Percentiles rank a stretch among this genome's conserved stretches.
These are phyloP conservation scores for Penicillium hesseltinei DNA, from an alignment of 2,329 filamentous ascomycete genomes.

Conservation along the genomic window DNA sequence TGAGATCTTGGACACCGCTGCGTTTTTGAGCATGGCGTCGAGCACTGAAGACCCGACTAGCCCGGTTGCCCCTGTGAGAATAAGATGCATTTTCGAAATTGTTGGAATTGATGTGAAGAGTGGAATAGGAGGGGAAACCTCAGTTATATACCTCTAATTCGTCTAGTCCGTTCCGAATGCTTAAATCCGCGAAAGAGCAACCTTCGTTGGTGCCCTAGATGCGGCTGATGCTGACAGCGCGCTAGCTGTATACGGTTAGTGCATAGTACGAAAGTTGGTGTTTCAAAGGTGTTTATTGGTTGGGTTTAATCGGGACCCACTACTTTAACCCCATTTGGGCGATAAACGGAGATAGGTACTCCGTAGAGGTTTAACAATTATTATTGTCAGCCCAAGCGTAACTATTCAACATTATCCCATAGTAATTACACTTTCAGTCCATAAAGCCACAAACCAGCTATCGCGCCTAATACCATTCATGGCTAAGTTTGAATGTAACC, in stretches of 20 bases:
- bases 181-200: not conserved
- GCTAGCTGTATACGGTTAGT: not conserved
- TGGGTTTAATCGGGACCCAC: no score
- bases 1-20: conserved; percentile 47
- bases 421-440: no score
- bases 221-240: not conserved
- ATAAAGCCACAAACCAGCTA: no score
- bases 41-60: conserved; percentile 62
- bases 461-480: no score
- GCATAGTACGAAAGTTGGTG: fast-evolving
- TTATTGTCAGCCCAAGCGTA: not conserved
- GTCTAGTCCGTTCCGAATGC: not conserved
- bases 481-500: no score
- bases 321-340: not conserved
- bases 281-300: not conserved
- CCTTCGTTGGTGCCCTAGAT: not conserved
- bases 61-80: conserved; percentile 68
- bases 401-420: no score
- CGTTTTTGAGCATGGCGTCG: conserved; percentile 55
- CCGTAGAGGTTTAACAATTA: no score
- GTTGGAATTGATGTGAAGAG: not conserved
- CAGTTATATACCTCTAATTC: not conserved
- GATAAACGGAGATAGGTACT: not conserved
- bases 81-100: conserved; percentile 44
- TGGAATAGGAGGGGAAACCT: fast-evolving